Percentiles rank a stretch among this genome's conserved stretches.
Conservation (phyloP, 768 basidiomycete genomes). For the Tephrocybe sp. region DNA sequence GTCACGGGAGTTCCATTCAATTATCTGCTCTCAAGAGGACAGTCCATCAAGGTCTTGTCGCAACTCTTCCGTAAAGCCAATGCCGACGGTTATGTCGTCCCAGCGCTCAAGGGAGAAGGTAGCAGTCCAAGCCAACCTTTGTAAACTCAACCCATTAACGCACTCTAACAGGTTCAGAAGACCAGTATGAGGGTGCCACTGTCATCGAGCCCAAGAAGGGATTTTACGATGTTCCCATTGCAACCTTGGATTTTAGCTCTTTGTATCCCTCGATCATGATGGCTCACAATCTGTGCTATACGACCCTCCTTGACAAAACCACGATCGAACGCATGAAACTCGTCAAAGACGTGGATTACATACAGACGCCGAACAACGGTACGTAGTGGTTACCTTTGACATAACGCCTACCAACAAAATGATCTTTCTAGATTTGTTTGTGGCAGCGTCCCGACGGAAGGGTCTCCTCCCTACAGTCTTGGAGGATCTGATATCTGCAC, state of each 20-base stretch:
- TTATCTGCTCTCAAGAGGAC: constrained; percentile 87
- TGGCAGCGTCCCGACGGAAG: constrained; percentile 67
- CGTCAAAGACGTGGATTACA: constrained; percentile 85
- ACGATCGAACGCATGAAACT: constrained; percentile 78
- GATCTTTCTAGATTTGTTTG: constrained; percentile 72
- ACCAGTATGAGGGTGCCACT: constrained; percentile 98
- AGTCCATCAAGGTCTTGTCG: constrained; percentile 98
- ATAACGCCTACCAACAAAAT: background rate
- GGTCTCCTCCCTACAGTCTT: constrained; percentile 89
- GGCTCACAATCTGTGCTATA: constrained; percentile 99
- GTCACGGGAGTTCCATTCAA: constrained; percentile 99
- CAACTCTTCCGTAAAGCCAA: constrained; percentile 94
- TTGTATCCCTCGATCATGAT: constrained; percentile 99
- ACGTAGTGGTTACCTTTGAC: background rate
- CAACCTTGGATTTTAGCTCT: constrained; percentile 97
- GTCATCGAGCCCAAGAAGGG: constrained; percentile 97
- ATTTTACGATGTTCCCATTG: constrained; percentile 95
- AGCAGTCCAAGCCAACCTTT: constrained; percentile 5
- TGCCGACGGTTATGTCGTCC: constrained; percentile 87
- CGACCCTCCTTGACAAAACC: constrained; percentile 81
- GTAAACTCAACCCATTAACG: background rate
- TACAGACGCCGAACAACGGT: constrained; percentile 96
- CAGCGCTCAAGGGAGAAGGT: constrained; percentile 85
- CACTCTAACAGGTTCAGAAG: constrained; percentile 65
- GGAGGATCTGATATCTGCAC: constrained; percentile 89